Conservation (phyloP, 768 basidiomycete genomes). For the Suillus luteus region DNA sequence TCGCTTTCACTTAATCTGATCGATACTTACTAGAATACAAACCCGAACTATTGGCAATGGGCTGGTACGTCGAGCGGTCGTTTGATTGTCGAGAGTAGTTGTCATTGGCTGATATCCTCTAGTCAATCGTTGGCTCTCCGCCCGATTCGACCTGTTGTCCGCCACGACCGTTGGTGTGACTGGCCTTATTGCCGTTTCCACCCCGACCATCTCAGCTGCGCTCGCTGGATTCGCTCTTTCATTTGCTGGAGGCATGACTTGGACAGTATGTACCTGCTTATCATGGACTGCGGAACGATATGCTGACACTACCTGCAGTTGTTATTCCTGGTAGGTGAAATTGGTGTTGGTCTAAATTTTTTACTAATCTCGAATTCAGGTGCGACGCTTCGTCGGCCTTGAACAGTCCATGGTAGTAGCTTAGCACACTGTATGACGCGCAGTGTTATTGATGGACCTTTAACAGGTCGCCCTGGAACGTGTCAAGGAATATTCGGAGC, state of each 20-base stretch:
- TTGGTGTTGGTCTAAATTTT: conserved; percentile 1
- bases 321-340: conserved; percentile 54
- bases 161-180: conserved; percentile 72
- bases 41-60: conserved; percentile 92
- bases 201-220: conserved; percentile 75
- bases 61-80: conserved; percentile 51
- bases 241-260: conserved; percentile 76
- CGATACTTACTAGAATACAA: conserved; percentile 45
- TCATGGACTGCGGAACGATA: not conserved
- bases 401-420: conserved; percentile 84
- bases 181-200: conserved; percentile 63
- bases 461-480: conserved; percentile 80
- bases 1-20: conserved; percentile 6
- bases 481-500: conserved; percentile 87
- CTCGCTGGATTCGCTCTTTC: conserved; percentile 85
- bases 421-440: not conserved
- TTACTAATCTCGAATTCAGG: conserved; percentile 33
- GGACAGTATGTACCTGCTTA: conserved; percentile 49
- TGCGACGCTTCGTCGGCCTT: conserved; percentile 81
- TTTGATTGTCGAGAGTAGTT: not conserved
- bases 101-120: conserved; percentile 14
- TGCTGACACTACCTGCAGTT: conserved; percentile 40
- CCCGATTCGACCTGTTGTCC: conserved; percentile 84
- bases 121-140: conserved; percentile 92
- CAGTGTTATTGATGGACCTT: conserved; percentile 8